These are phyloP conservation scores for Collybia nuda DNA, from an alignment of 768 basidiomycete genomes.

Conservation along the genomic window DNA sequence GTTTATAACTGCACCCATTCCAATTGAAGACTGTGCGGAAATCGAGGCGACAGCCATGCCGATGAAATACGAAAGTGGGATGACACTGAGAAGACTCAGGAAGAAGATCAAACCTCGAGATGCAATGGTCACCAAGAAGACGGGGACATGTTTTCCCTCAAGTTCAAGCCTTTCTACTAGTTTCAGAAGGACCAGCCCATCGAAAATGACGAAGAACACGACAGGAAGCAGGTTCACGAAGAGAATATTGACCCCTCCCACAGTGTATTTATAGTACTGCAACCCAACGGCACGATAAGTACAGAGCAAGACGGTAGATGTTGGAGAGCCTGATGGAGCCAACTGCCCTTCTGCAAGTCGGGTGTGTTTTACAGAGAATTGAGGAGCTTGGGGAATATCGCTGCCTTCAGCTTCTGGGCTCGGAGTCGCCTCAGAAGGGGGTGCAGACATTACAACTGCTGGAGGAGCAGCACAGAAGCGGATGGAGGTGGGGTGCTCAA, in stretches of 20 bases:
- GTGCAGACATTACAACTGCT: conserved; percentile 54
- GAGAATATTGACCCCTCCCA: conserved; percentile 97
- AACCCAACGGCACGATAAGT: conserved; percentile 89
- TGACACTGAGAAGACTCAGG: conserved; percentile 84
- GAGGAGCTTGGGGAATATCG: conserved; percentile 28
- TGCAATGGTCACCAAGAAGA: conserved; percentile 66
- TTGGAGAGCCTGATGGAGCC: conserved; percentile 81
- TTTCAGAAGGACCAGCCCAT: conserved; percentile 80
- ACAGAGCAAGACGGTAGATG: conserved; percentile 89
- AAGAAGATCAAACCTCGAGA: conserved; percentile 81
- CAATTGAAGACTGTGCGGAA: conserved; percentile 97
- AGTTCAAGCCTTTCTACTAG: conserved; percentile 61
- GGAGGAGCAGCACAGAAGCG: conserved; percentile 92
- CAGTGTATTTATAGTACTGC: conserved; percentile 98
- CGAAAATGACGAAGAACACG: conserved; percentile 95
- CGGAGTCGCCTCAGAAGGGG: conserved; percentile 19
- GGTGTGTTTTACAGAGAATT: conserved; percentile 68
- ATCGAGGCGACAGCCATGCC: conserved; percentile 99
- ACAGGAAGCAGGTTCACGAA: conserved; percentile 94
- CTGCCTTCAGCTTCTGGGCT: conserved; percentile 20
- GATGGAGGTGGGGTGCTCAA: conserved; percentile 75
- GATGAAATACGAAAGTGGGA: conserved; percentile 98
- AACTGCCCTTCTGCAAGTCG: conserved; percentile 84
- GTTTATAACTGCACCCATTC: conserved; percentile 99
- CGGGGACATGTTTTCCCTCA: conserved; percentile 56